phyloP scores from a whole-genome alignment of 2,329 filamentous ascomycete genomes.

The Fusarium chlamydosporum region DNA sequence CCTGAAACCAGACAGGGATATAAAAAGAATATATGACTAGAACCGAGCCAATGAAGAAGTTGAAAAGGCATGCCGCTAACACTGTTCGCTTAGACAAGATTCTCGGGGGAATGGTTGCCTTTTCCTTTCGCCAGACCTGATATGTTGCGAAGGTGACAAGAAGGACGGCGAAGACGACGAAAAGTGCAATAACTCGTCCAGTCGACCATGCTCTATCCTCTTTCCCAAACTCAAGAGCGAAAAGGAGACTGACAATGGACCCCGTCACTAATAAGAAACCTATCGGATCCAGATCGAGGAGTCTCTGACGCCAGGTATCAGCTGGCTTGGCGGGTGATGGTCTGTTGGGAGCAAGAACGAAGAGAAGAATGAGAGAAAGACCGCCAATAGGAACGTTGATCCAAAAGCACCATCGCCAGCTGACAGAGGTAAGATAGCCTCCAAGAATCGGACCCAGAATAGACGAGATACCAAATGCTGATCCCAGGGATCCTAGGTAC shows the following conservation, averaged over 20 bases:
- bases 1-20: constrained; percentile 32
- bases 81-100: constrained; percentile 16
- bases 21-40: constrained; percentile 28
- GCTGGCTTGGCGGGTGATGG: constrained; percentile 11
- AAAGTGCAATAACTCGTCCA: constrained; percentile 5
- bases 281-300: constrained; percentile 20
- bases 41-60: neutral
- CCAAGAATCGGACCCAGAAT: constrained; percentile 33
- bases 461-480: constrained; percentile 15
- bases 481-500: constrained; percentile 3
- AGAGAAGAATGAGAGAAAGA: constrained; percentile 10
- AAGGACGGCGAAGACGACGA: constrained; percentile 13
- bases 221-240: constrained; percentile 28
- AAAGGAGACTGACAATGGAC: constrained; percentile 20
- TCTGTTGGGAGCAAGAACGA: constrained; percentile 8
- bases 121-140: constrained; percentile 23
- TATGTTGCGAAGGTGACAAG: constrained; percentile 14
- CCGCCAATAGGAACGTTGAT: constrained; percentile 33
- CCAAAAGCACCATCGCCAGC: constrained; percentile 41
- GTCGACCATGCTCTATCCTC: constrained; percentile 15
- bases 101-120: constrained; percentile 14
- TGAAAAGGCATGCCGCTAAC: neutral
- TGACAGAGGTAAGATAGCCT: constrained; percentile 24
- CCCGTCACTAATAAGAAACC: constrained; percentile 28
- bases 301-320: constrained; percentile 15